Evolutionary conservation across 2,329 filamentous ascomycete genomes (phyloP).

Genomic region (Aspergillus fischeri): DNA sequence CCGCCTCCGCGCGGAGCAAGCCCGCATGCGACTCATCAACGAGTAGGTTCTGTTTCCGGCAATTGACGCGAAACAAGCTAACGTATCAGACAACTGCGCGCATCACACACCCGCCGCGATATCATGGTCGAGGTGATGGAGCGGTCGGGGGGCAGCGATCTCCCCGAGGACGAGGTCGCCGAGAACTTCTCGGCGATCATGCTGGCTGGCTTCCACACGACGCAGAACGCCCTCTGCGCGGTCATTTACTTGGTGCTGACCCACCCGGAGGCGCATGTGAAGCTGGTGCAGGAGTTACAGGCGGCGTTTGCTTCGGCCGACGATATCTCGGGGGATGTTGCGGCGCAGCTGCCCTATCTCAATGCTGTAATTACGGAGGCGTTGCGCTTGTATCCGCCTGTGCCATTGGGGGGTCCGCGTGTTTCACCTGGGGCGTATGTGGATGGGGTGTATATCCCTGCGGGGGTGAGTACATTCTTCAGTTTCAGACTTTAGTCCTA

Average conservation of each 20-base stretch:
- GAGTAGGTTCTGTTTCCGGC: constrained; percentile 10
- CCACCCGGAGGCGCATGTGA: constrained; percentile 16
- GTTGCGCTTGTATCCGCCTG: constrained; percentile 29
- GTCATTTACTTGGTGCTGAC: constrained; percentile 25
- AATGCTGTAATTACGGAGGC: constrained; percentile 29
- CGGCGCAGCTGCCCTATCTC: constrained; percentile 22
- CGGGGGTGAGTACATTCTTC: constrained; percentile 13
- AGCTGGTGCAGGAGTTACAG: constrained; percentile 17
- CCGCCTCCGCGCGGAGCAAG: constrained; percentile 16
- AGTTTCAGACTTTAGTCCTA: too few relatives aligned
- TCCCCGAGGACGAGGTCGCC: constrained; percentile 20
- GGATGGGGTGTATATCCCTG: constrained; percentile 20
- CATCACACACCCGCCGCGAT: constrained; percentile 19
- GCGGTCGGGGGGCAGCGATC: constrained; percentile 9
- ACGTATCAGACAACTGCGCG: constrained; percentile 16
- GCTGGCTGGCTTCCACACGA: constrained; percentile 25
- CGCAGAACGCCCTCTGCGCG: constrained; percentile 23
- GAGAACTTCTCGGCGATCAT: constrained; percentile 28
- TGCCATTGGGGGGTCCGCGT: constrained; percentile 25
- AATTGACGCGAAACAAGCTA: background rate
- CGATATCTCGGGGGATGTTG: constrained; percentile 16
- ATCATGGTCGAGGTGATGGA: constrained; percentile 27
- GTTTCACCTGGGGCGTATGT: constrained; percentile 22
- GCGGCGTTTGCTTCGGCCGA: constrained; percentile 12
- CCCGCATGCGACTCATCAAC: constrained; percentile 22